Conservation (phyloP, 129 eudicot genomes). For the Pseudognaphalium luteoalbum region DNA sequence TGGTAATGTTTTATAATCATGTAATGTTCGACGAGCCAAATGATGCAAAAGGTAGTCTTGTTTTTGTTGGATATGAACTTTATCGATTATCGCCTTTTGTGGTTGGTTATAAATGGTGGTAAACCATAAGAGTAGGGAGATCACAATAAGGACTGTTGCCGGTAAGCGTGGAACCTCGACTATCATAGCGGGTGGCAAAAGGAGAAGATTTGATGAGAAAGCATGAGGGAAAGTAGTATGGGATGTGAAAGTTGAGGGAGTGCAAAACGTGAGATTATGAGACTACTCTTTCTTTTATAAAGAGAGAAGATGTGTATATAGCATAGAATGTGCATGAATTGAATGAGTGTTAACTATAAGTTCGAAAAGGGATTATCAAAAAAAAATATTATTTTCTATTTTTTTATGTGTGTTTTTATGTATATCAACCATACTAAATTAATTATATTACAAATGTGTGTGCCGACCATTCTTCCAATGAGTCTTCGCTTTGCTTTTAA, state of each 20-base stretch:
- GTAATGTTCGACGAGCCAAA: constrained; percentile 1
- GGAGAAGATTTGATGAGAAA: constrained; percentile 18
- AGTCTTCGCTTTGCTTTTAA: constrained; percentile 32
- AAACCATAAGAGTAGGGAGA: constrained; percentile 27
- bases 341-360: neutral
- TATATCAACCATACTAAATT: too few relatives aligned
- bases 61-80: constrained; percentile 19
- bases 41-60: neutral
- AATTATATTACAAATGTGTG: constrained; percentile 17
- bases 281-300: neutral
- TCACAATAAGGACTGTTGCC: constrained; percentile 18
- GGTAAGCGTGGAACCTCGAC: constrained; percentile 29
- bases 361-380: too few relatives aligned
- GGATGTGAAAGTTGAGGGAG: constrained; percentile 11
- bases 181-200: constrained; percentile 33
- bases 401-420: too few relatives aligned
- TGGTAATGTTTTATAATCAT: neutral
- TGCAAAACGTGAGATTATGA: neutral
- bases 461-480: constrained; percentile 36
- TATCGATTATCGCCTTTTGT: neutral
- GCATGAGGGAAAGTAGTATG: constrained; percentile 22
- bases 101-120: constrained; percentile 19
- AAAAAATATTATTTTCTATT: neutral
- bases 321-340: neutral
- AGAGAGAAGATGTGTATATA: neutral